phyloP scores from a whole-genome alignment of 495 filamentous ascomycete genomes.

The Friedmanniomyces simplex region DNA sequence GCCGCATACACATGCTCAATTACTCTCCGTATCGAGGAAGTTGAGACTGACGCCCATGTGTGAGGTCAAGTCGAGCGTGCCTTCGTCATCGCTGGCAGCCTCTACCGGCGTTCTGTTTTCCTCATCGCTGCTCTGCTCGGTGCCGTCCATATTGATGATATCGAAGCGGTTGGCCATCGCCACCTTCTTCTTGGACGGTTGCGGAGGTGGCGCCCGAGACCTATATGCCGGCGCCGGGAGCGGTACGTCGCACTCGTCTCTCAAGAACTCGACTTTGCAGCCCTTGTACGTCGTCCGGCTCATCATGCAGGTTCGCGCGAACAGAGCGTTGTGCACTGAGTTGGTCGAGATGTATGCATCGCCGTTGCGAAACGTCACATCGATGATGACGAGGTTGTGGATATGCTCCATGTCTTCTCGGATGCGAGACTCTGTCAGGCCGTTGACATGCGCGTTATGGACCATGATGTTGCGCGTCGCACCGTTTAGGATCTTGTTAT shows the following conservation, averaged over 20 bases:
- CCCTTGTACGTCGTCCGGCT: slow-evolving; percentile 65
- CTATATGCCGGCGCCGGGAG: slow-evolving; percentile 33
- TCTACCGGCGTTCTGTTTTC: slow-evolving; percentile 5
- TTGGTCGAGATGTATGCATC: slow-evolving; percentile 63
- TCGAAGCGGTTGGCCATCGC: slow-evolving; percentile 52
- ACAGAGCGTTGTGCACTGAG: slow-evolving; percentile 65
- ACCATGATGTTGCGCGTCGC: slow-evolving; percentile 71
- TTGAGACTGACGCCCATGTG: slow-evolving; percentile 8
- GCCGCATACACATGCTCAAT: not conserved
- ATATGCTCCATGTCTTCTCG: slow-evolving; percentile 75
- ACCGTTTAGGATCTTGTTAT: slow-evolving; percentile 56
- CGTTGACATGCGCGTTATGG: slow-evolving; percentile 40
- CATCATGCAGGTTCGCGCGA: slow-evolving; percentile 70
- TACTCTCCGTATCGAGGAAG: slow-evolving; percentile 10
- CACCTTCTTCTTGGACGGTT: slow-evolving; percentile 31
- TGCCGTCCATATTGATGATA: slow-evolving; percentile 46
- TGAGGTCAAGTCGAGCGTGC: not conserved
- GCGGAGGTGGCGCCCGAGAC: slow-evolving; percentile 31
- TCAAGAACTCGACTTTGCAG: slow-evolving; percentile 58
- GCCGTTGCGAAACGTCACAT: slow-evolving; percentile 46
- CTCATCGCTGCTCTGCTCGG: slow-evolving; percentile 8
- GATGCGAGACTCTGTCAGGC: slow-evolving; percentile 51
- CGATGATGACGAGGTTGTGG: slow-evolving; percentile 63
- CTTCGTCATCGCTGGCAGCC: slow-evolving; percentile 3
- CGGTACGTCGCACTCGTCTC: slow-evolving; percentile 64